phyloP scores from a whole-genome alignment of 164 flowering plant genomes.

The Vitis riparia region DNA sequence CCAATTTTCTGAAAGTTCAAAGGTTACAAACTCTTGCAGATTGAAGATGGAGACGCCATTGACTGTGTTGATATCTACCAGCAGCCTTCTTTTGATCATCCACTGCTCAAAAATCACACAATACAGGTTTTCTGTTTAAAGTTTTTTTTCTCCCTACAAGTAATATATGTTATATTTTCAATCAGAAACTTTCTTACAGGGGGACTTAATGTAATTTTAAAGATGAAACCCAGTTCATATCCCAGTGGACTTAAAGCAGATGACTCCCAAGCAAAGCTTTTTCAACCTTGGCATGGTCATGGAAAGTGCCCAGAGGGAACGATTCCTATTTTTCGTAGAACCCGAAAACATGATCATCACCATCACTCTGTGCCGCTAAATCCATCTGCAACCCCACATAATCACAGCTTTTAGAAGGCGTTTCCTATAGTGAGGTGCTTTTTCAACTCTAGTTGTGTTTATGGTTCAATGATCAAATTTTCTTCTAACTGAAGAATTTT shows the following conservation, averaged over 20 bases:
- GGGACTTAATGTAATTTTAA: neutral
- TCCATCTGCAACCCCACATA: too few species aligned
- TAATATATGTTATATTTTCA: neutral
- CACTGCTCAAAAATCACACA: slow-evolving; percentile 18
- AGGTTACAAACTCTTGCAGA: slow-evolving; percentile 5
- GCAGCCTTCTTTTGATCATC: slow-evolving; percentile 30
- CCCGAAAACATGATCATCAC: too few species aligned
- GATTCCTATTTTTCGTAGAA: neutral
- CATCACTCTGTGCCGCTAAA: too few species aligned
- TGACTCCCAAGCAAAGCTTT: neutral
- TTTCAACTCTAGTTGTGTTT: too few species aligned
- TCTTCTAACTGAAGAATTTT: neutral
- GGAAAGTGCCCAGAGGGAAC: slow-evolving; percentile 22
- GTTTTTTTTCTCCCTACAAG: neutral
- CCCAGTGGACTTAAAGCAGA: slow-evolving; percentile 3
- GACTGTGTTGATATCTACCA: slow-evolving; percentile 29
- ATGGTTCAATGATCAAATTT: neutral
- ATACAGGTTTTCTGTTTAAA: slow-evolving; percentile 12
- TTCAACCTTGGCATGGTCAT: slow-evolving; percentile 7
- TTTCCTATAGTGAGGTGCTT: too few species aligned
- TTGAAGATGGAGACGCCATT: slow-evolving; percentile 19
- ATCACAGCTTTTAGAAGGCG: too few species aligned
- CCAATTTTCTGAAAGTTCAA: too few species aligned
- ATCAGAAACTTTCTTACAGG: neutral
- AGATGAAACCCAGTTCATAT: slow-evolving; percentile 17